Evolutionary conservation across 306 rosid genomes (phyloP).

Genomic region (Quercus parvula): DNA sequence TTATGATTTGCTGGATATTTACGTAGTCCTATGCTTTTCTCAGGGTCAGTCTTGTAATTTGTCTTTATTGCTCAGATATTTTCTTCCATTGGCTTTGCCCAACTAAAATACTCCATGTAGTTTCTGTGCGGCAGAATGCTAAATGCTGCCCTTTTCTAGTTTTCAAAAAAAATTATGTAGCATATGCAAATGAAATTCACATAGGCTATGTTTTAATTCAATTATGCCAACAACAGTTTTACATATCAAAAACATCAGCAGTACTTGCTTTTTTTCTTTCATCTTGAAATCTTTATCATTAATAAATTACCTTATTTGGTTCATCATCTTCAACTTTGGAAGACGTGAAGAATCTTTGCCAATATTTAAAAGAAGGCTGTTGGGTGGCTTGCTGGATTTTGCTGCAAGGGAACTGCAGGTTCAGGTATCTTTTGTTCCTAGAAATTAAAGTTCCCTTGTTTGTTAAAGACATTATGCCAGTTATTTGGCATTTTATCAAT

Average conservation of each 20-base stretch:
- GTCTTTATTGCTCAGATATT: neutral
- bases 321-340: conserved; percentile 37
- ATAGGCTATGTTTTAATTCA: neutral
- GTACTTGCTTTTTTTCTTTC: conserved; percentile 14
- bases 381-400: conserved; percentile 83
- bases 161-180: conserved; percentile 4
- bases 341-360: conserved; percentile 95
- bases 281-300: neutral
- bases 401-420: conserved; percentile 82
- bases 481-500: neutral
- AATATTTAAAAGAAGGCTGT: conserved; percentile 87
- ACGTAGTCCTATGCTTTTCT: neutral
- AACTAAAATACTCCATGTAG: neutral
- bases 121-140: neutral
- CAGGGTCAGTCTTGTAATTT: neutral
- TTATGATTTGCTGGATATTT: neutral
- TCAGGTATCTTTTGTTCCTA: conserved; percentile 57
- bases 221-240: too few species aligned
- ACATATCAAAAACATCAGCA: neutral
- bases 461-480: neutral
- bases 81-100: neutral
- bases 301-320: conserved; percentile 21
- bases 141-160: conserved; percentile 3
- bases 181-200: conserved; percentile 14
- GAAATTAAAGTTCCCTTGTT: conserved; percentile 11